Evolutionary conservation across 1,139 yeast genomes (phyloP).

Genomic region (Pichia sp.): DNA sequence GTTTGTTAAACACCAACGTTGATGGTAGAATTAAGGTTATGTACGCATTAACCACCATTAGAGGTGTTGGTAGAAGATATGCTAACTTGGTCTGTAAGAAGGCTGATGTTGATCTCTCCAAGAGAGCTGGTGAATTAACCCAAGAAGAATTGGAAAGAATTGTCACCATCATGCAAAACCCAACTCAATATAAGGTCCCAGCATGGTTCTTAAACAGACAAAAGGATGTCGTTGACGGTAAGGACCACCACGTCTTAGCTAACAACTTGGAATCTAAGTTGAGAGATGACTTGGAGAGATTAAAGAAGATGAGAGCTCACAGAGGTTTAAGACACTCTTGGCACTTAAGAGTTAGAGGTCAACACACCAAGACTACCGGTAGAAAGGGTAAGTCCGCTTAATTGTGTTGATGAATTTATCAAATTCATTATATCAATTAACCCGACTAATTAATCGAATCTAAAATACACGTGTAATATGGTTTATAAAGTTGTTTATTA

Average conservation of each 20-base stretch:
- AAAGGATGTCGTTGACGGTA: constrained; percentile 97
- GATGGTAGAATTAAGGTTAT: constrained; percentile 99
- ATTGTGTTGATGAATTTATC: constrained; percentile 12
- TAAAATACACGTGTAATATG: too few species aligned
- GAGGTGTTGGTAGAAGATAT: constrained; percentile 99
- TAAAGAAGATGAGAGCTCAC: constrained; percentile 99
- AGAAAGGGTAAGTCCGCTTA: constrained; percentile 63
- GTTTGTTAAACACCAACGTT: constrained; percentile 99
- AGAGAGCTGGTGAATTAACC: constrained; percentile 99
- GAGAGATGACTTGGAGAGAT: constrained; percentile 99
- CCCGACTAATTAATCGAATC: too few species aligned
- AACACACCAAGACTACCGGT: constrained; percentile 99
- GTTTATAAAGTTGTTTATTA: neutral
- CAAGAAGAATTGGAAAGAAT: constrained; percentile 99
- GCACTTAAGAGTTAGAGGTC: constrained; percentile 97
- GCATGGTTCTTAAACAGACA: constrained; percentile 99
- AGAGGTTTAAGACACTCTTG: constrained; percentile 99
- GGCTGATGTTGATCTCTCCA: constrained; percentile 97
- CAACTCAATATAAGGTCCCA: constrained; percentile 98
- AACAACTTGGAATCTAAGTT: constrained; percentile 98
- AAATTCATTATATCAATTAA: neutral
- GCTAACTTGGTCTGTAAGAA: constrained; percentile 99
- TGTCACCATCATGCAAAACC: constrained; percentile 99
- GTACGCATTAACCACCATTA: constrained; percentile 99
- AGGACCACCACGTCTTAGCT: constrained; percentile 98